Percentiles rank a stretch among this genome's conserved stretches.
These are phyloP conservation scores for Phytophthora rubi DNA, from an alignment of 352 stramenopile species.

Conservation along the genomic window DNA sequence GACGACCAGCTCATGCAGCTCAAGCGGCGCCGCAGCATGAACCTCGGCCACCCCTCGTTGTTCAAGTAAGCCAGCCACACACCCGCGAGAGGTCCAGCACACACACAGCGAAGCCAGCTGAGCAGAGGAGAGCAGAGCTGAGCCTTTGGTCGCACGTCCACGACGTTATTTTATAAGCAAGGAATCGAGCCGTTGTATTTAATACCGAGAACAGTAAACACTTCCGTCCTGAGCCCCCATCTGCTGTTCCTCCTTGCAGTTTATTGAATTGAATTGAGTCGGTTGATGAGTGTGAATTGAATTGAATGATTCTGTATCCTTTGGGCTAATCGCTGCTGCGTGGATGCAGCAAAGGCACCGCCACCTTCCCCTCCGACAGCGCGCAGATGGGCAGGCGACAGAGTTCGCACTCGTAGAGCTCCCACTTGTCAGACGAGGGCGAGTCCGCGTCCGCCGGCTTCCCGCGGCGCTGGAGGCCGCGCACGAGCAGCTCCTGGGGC, in stretches of 20 bases:
- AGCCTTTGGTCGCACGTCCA: constrained; percentile 18
- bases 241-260: neutral
- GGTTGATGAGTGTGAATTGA: neutral
- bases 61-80: constrained; percentile 41
- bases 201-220: constrained; percentile 38
- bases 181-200: constrained; percentile 46
- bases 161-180: constrained; percentile 46
- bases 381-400: constrained; percentile 52
- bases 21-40: constrained; percentile 69
- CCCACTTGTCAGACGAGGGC: constrained; percentile 25
- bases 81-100: neutral
- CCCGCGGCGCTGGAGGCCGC: constrained; percentile 19
- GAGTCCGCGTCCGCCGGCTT: neutral
- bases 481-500: constrained; percentile 19
- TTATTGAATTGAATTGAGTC: neutral
- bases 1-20: constrained; percentile 55
- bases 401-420: constrained; percentile 51
- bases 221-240: constrained; percentile 15
- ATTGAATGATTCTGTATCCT: neutral
- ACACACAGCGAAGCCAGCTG: neutral
- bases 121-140: constrained; percentile 9
- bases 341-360: constrained; percentile 32
- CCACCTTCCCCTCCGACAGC: constrained; percentile 26
- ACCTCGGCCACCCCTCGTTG: constrained; percentile 58
- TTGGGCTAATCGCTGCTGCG: neutral